Evolutionary conservation across 2,329 filamentous ascomycete species (phyloP).

Genomic region (Septoria petroselini): DNA sequence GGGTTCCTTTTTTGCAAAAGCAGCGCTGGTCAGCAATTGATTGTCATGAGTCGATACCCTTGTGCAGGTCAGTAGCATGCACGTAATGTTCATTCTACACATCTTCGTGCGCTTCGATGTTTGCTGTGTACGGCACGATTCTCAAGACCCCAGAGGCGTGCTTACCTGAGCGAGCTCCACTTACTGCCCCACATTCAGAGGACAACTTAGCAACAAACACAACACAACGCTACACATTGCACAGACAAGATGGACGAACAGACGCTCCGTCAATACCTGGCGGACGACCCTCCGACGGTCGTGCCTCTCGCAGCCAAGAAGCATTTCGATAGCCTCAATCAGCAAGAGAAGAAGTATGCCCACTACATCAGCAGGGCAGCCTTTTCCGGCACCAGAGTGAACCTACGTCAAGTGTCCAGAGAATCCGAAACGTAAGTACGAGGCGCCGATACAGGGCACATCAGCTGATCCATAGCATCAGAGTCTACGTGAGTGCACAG

Average conservation of each 20-base stretch:
- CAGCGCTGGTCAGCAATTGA: background rate
- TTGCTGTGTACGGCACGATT: too few species aligned
- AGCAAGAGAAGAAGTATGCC: constrained; percentile 75
- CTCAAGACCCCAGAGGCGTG: too few species aligned
- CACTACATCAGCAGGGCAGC: constrained; percentile 71
- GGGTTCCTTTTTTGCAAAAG: background rate
- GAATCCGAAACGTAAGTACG: constrained; percentile 45
- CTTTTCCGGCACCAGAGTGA: constrained; percentile 51
- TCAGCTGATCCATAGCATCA: background rate
- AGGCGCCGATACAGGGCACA: too few species aligned
- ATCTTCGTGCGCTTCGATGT: constrained; percentile 13
- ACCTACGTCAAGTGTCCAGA: constrained; percentile 52
- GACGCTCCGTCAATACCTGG: constrained; percentile 68
- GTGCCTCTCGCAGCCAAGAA: constrained; percentile 87
- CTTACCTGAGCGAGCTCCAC: too few species aligned
- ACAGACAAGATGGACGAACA: constrained; percentile 42
- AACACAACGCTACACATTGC: background rate
- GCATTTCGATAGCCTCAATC: constrained; percentile 72
- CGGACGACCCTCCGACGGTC: constrained; percentile 84
- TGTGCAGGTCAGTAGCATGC: constrained; percentile 2
- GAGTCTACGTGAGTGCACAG: constrained; percentile 1
- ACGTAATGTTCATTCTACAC: background rate
- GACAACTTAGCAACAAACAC: background rate
- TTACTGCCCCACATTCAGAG: background rate
- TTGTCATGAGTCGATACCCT: constrained; percentile 1